Percentiles rank a stretch among this genome's conserved stretches.
Conservation (phyloP, 1,284 basidiomycete genomes). For the Leccinum huronense region DNA sequence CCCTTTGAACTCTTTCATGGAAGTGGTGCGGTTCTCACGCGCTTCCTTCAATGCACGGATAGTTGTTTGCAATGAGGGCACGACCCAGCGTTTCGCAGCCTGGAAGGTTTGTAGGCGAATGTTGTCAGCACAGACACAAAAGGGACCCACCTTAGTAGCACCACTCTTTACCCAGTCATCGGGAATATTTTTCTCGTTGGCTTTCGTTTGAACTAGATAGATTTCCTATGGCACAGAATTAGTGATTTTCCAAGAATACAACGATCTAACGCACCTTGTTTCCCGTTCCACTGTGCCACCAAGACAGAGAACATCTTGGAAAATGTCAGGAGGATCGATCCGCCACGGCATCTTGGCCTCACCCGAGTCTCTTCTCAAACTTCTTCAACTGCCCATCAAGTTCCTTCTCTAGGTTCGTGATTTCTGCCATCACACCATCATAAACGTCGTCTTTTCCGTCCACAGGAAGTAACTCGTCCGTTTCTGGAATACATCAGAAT, state of each 20-base stretch:
- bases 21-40: constrained; percentile 77
- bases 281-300: constrained; percentile 84
- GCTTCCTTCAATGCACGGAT: constrained; percentile 89
- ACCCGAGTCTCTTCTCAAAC: constrained; percentile 62
- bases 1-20: constrained; percentile 79
- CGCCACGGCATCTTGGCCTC: constrained; percentile 21
- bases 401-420: constrained; percentile 63
- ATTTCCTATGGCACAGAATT: constrained; percentile 63
- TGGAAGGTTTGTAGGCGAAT: constrained; percentile 33
- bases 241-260: background rate
- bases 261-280: constrained; percentile 56
- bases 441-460: constrained; percentile 84
- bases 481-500: constrained; percentile 40
- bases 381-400: constrained; percentile 67
- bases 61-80: constrained; percentile 67
- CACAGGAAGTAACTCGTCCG: constrained; percentile 69
- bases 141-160: constrained; percentile 67
- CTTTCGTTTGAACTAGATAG: constrained; percentile 77
- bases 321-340: constrained; percentile 11
- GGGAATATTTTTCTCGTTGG: constrained; percentile 64
- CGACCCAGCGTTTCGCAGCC: constrained; percentile 74
- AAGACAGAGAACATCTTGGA: constrained; percentile 55
- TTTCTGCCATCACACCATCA: constrained; percentile 73
- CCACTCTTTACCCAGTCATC: constrained; percentile 81
- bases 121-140: background rate